Evolutionary conservation across 2,329 filamentous ascomycete genomes (phyloP).

Genomic region (Alternaria rosae): DNA sequence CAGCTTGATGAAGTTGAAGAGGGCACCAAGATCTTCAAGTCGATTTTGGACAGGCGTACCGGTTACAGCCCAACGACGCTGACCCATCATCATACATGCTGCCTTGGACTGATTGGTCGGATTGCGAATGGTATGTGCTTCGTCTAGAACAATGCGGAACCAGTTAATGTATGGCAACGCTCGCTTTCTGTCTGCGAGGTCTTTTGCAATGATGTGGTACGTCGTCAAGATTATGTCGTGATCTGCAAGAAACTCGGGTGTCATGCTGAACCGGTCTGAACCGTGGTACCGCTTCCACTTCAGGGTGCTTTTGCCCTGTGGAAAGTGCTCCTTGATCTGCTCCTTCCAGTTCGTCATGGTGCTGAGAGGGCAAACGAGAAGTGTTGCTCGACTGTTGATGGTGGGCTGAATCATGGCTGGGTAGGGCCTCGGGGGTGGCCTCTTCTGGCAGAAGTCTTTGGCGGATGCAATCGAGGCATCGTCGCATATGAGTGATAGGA

Average conservation of each 20-base stretch:
- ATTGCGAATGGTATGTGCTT: slow-evolving; percentile 94
- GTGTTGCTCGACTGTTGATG: slow-evolving; percentile 77
- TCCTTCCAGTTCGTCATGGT: slow-evolving; percentile 95
- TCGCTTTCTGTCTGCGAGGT: slow-evolving; percentile 67
- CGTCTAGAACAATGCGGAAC: slow-evolving; percentile 93
- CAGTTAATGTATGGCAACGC: slow-evolving; percentile 83
- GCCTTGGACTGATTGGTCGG: slow-evolving; percentile 84
- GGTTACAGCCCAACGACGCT: slow-evolving; percentile 94
- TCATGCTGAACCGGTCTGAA: slow-evolving; percentile 70
- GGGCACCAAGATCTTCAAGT: slow-evolving; percentile 81
- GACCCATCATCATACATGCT: slow-evolving; percentile 78
- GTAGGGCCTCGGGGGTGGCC: slow-evolving; percentile 51
- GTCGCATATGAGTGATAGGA: slow-evolving; percentile 77
- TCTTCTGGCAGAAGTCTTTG: slow-evolving; percentile 64
- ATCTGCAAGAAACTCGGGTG: slow-evolving; percentile 67
- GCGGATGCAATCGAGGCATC: slow-evolving; percentile 66
- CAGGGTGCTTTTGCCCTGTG: slow-evolving; percentile 61
- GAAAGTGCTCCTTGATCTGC: slow-evolving; percentile 84
- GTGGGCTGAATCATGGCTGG: slow-evolving; percentile 33
- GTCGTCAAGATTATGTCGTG: slow-evolving; percentile 92
- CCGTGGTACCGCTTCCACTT: slow-evolving; percentile 89
- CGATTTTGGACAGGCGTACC: slow-evolving; percentile 96
- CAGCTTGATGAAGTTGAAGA: slow-evolving; percentile 84
- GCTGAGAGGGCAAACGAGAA: slow-evolving; percentile 88
- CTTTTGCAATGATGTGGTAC: slow-evolving; percentile 85